A percentile compares a stretch with the other conserved stretches of the same genome.
These are phyloP conservation scores for Yamadazyma pseudoaaseri DNA, from an alignment of 1,139 yeast species.

Conservation along the genomic window DNA sequence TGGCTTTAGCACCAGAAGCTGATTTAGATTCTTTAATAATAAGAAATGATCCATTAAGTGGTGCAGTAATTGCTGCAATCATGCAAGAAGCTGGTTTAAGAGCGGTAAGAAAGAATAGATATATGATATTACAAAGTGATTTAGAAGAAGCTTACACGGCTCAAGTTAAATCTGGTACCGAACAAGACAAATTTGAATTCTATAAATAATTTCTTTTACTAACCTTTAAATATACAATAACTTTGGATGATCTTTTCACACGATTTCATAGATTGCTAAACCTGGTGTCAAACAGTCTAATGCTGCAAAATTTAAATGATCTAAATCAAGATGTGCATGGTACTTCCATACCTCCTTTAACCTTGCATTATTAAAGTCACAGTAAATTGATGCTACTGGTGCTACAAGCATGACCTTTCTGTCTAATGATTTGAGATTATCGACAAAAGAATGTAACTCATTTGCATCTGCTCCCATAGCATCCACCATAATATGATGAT, in stretches of 20 bases:
- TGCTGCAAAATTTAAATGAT: constrained; percentile 58
- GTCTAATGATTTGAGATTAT: constrained; percentile 1
- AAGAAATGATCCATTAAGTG: constrained; percentile 95
- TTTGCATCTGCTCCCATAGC: constrained; percentile 53
- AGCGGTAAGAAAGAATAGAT: constrained; percentile 97
- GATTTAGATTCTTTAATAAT: constrained; percentile 93
- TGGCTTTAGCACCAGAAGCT: constrained; percentile 97
- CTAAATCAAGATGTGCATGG: constrained; percentile 57
- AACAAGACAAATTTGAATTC: constrained; percentile 96
- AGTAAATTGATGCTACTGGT: constrained; percentile 48
- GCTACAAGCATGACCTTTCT: constrained; percentile 36
- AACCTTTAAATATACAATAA: constrained; percentile 6
- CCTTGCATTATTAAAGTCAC: constrained; percentile 9
- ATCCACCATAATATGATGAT: constrained; percentile 35
- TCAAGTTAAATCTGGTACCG: constrained; percentile 93
- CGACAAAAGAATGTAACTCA: constrained; percentile 2
- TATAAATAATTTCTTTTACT: constrained; percentile 54
- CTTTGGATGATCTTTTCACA: constrained; percentile 7
- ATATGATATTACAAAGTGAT: constrained; percentile 92
- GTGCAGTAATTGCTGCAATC: constrained; percentile 97
- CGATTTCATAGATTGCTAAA: constrained; percentile 48
- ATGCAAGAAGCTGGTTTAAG: constrained; percentile 99
- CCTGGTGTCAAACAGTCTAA: constrained; percentile 57
- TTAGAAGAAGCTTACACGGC: constrained; percentile 96
- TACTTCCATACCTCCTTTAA: constrained; percentile 43